Evolutionary conservation across 2,329 filamentous ascomycete species (phyloP), one percentile per base, ranked within the genome.

Genomic region (Botrytis fragariae): DNA sequence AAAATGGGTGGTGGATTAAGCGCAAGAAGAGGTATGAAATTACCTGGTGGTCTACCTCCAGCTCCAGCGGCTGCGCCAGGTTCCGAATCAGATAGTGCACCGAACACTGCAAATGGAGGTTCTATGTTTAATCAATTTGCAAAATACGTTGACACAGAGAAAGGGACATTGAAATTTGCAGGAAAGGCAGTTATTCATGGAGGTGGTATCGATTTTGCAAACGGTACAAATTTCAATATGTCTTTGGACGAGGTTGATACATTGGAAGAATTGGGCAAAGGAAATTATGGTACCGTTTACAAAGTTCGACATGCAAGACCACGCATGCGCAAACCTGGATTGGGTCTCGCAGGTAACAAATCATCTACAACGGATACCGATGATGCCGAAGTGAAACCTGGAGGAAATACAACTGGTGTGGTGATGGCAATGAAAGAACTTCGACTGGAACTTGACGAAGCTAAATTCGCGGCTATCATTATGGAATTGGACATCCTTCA

Each of bases 371-470:
- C 84, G 32, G 77, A 83, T 18, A 74, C 77, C 8, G 77, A 81
- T 5, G 79, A 80, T 18, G 79, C 0, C 74, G 77, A 20, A 81
- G 82, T 22, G 73, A 29, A 77, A 37, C 82, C 77, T 64, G 79
- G 80, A n/a, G 78, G 75, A 64, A 42, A 72, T 69, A 72, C 73
- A 0, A 91, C 90, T 0, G 94, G 95, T 29, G 89, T 93, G 68
- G 87, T 97, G 74, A 98, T 99, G 96, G 96, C 96, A 22, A 99
- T 99, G 96, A 99, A 99, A 82, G 96, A 99, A 83, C 97, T 99
- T 79, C 90, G 96, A 32, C 86, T 99, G 16, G 96, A 99, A 82
- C 86, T 99, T 71, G 96, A 99, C 80, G 96, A 99, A 82, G 92
- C 94, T 76, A 99, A 99, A 82, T 97, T 99, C 81, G 92, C 93